phyloP scores from a whole-genome alignment of 495 filamentous ascomycete genomes.

The Tuber borchii region DNA sequence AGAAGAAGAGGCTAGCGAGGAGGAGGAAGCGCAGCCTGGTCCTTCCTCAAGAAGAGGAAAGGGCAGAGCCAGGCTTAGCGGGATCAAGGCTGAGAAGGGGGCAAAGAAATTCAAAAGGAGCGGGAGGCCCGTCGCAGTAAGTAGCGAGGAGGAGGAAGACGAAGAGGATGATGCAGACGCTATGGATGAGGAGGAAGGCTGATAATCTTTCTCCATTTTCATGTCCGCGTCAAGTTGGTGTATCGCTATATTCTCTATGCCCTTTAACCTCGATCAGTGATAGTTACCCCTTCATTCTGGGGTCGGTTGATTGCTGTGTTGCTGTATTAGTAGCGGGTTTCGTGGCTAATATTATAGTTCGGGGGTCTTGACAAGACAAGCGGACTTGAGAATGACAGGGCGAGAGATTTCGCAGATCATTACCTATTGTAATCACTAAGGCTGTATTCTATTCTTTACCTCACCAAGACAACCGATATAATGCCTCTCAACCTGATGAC shows the following conservation, averaged over 20 bases:
- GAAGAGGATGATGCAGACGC: background rate
- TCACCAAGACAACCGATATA: background rate
- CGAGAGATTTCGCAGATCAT: background rate
- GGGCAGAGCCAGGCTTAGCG: background rate
- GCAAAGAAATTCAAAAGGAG: background rate
- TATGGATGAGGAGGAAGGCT: background rate
- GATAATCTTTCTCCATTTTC: background rate
- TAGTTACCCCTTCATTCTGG: background rate
- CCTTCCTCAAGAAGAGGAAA: background rate
- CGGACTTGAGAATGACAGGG: too few species aligned
- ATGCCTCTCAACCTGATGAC: background rate
- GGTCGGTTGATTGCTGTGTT: background rate
- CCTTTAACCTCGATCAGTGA: background rate
- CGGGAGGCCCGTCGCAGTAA: background rate
- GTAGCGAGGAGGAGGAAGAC: background rate
- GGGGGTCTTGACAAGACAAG: background rate
- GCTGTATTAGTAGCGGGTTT: background rate
- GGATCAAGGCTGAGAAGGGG: background rate
- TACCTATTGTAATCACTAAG: background rate
- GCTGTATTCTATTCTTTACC: background rate
- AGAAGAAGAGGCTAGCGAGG: conserved; percentile 12
- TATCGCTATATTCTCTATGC: background rate
- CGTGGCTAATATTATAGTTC: background rate
- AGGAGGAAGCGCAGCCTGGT: conserved; percentile 3
- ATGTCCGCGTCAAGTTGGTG: background rate